phyloP scores from a whole-genome alignment of 208 protist genomes.

The Acanthamoeba culbertsoni region DNA sequence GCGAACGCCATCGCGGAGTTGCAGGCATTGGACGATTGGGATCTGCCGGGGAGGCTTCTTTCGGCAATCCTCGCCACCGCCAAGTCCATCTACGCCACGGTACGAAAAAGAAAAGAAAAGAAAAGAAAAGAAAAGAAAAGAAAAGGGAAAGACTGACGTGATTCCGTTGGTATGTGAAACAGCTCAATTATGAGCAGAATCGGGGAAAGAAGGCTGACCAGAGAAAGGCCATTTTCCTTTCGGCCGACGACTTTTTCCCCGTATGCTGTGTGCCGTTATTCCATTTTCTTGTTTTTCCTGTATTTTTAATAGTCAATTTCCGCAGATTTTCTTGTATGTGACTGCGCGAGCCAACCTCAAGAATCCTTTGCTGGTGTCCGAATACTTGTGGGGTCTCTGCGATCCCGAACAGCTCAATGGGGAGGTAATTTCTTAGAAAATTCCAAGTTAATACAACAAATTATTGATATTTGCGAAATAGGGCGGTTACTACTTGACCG shows the following conservation, averaged over 20 bases:
- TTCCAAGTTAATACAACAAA: no score
- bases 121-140: neutral
- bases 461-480: neutral
- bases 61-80: neutral
- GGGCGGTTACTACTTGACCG: conserved; percentile 47
- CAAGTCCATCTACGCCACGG: conserved; percentile 33
- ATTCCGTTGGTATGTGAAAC: neutral
- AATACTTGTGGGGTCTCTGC: conserved; percentile 23
- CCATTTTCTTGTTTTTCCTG: neutral
- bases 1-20: neutral
- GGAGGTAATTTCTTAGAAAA: no score
- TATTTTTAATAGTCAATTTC: neutral
- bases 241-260: conserved; percentile 38
- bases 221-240: neutral
- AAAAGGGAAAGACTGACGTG: neutral
- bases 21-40: neutral
- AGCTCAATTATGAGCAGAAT: conserved; percentile 40
- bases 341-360: neutral
- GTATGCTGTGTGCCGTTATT: neutral
- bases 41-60: neutral
- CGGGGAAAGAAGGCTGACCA: neutral
- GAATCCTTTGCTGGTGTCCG: neutral
- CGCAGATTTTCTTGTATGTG: conserved; percentile 50
- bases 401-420: conserved; percentile 38
- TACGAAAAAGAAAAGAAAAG: neutral